phyloP scores from a whole-genome alignment of 139 green algal genomes.

The Chlamydomonas eustigma region DNA sequence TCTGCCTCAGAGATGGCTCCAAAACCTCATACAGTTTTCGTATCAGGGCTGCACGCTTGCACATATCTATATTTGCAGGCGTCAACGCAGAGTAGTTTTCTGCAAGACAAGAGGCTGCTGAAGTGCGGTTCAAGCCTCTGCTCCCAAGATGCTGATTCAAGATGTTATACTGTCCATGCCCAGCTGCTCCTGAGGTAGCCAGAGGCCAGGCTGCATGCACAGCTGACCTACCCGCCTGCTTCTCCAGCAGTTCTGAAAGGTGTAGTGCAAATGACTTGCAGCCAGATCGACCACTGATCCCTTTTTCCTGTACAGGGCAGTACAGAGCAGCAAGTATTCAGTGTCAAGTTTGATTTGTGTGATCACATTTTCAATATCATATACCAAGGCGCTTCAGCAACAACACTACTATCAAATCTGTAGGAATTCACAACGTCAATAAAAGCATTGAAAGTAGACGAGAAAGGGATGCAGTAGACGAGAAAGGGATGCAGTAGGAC shows the following conservation, averaged over 20 bases:
- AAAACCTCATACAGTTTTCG: slow-evolving; percentile 27
- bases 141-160: too few species aligned
- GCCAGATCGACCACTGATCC: background rate
- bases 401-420: too few species aligned
- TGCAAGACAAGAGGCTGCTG: too few species aligned
- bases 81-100: background rate
- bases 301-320: background rate
- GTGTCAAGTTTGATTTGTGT: background rate
- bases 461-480: too few species aligned
- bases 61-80: slow-evolving; percentile 11
- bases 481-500: too few species aligned
- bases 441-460: too few species aligned
- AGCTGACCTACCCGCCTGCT: background rate
- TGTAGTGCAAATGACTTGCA: background rate
- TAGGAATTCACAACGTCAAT: too few species aligned
- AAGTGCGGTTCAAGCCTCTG: too few species aligned
- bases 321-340: background rate
- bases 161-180: too few species aligned
- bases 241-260: background rate
- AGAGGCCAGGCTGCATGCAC: background rate
- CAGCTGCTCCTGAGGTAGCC: background rate
- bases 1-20: slow-evolving; percentile 15
- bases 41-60: slow-evolving; percentile 27
- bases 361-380: too few species aligned
- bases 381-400: too few species aligned